Base-by-base conservation (phyloP, 345 rosid species). In the Jatropha curcas region DNA sequence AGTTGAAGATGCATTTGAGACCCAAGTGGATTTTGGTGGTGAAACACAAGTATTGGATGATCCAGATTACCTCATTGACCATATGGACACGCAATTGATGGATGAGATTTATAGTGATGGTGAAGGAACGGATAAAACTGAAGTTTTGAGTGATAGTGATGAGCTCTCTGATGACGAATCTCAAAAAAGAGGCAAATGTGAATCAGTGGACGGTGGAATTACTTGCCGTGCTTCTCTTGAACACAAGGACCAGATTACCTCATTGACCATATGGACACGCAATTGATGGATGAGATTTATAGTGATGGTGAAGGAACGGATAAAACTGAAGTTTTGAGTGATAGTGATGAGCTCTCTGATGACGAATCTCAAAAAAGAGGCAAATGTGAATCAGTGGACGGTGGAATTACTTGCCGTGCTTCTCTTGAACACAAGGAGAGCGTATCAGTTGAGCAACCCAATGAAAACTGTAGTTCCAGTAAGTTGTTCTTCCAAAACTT, bases 101-200 rank as follows among this genome's bases (percentile, higher is more conserved):
- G 81, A 81, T 25, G 79, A 63, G 51, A 25, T 41, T 9, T 83
- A 81, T 80, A 65, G 82, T 78, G 87, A 86, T 55, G 83, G 79
- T 83, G 93, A 87, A 79, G 86, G 70, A 71, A 77, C 81, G 0
- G 77, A 74, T 39, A 73, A 63, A 74, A 91, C 92, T 59, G 86
- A 81, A 81, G 79, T 79, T 72, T 76, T 87, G 81, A 82, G 62
- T 64, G 79, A 77, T 5, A 70, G 28, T 53, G 75, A 50, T 60
- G 87, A 79, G 68, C 58, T 79, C 52, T 76, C 68, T 50, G 91
- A 79, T 73, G 84, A 65, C 51, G 86, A 84, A 57, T 53, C 71
- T 2, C 68, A 13, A 41, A 52, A 79, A 51, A 45, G 72, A 75
- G 81, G 65, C 1, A 62, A 62, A 31, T 67, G 65, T 61, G 71